These are phyloP conservation scores for Tripterygium wilfordii DNA, from an alignment of 177 flowering plant species.

Conservation along the genomic window DNA sequence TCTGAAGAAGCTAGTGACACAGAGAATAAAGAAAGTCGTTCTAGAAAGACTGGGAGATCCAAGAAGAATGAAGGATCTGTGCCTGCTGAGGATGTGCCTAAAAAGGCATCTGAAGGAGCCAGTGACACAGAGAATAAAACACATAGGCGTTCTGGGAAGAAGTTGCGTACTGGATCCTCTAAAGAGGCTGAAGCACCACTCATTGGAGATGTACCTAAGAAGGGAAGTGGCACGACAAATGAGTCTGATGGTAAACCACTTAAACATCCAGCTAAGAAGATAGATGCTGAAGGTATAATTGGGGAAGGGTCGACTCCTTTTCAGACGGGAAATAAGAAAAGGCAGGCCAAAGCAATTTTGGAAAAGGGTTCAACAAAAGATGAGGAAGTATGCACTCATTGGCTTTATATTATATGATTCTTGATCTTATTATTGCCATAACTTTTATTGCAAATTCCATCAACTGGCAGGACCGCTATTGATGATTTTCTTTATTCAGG, in stretches of 20 bases:
- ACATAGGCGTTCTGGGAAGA: constrained; percentile 17
- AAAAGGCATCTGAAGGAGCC: constrained; percentile 26
- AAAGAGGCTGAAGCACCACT: constrained; percentile 14
- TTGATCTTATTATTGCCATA: constrained; percentile 1
- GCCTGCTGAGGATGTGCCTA: constrained; percentile 19
- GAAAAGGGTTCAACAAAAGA: constrained; percentile 26
- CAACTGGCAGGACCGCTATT: background rate
- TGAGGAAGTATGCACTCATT: constrained; percentile 29
- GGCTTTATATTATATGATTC: background rate
- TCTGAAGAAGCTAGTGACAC: constrained; percentile 35
- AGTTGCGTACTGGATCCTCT: constrained; percentile 10
- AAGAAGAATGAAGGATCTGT: constrained; percentile 16
- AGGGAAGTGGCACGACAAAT: constrained; percentile 16
- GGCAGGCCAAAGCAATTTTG: constrained; percentile 16
- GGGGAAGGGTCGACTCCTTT: constrained; percentile 25
- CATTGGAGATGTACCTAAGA: constrained; percentile 12
- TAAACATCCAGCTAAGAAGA: constrained; percentile 32
- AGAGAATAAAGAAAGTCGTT: constrained; percentile 29
- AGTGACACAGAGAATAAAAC: constrained; percentile 42
- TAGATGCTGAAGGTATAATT: constrained; percentile 17
- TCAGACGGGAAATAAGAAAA: constrained; percentile 27
- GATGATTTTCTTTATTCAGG: constrained; percentile 14
- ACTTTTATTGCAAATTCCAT: background rate
- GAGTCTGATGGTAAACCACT: constrained; percentile 26
- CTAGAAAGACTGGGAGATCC: constrained; percentile 25